Conservation (phyloP, 345 rosid species). For the Boechera divaricarpa region DNA sequence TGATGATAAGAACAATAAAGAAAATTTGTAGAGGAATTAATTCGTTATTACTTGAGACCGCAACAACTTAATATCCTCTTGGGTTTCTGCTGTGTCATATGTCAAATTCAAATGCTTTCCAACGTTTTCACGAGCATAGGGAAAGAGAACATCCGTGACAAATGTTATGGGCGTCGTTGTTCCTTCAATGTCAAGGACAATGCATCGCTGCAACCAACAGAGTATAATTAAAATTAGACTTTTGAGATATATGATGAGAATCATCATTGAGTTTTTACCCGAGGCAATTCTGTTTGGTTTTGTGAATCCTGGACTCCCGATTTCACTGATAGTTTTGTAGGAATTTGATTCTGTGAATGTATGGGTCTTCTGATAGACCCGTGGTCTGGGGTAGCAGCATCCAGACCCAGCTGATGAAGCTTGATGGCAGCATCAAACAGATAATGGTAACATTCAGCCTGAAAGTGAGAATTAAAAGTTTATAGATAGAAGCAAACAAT, state of each 20-base stretch:
- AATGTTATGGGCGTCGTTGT: conserved; percentile 96
- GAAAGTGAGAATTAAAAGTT: conserved; percentile 39
- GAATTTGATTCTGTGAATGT: conserved; percentile 45
- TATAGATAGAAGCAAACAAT: conserved; percentile 24
- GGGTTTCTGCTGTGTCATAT: conserved; percentile 78
- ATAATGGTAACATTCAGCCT: conserved; percentile 95
- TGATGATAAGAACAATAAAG: background rate
- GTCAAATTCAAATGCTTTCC: conserved; percentile 78
- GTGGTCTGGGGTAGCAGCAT: conserved; percentile 77
- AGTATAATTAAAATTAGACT: conserved; percentile 6
- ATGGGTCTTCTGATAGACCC: conserved; percentile 61
- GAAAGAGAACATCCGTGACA: conserved; percentile 89
- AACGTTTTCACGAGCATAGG: conserved; percentile 87
- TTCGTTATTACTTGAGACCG: conserved; percentile 66
- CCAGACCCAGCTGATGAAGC: conserved; percentile 81
- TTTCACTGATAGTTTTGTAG: conserved; percentile 47
- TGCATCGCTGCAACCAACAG: conserved; percentile 64
- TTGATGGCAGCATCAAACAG: conserved; percentile 93
- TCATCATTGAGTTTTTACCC: conserved; percentile 47
- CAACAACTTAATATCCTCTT: conserved; percentile 74
- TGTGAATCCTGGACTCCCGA: conserved; percentile 55
- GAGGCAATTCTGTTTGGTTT: conserved; percentile 47
- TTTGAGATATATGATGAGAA: background rate
- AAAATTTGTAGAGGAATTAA: background rate
- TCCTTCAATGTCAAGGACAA: conserved; percentile 98